Evolutionary conservation across 805 yeast species (phyloP).

Genomic region (Cyberlindnera japonica): DNA sequence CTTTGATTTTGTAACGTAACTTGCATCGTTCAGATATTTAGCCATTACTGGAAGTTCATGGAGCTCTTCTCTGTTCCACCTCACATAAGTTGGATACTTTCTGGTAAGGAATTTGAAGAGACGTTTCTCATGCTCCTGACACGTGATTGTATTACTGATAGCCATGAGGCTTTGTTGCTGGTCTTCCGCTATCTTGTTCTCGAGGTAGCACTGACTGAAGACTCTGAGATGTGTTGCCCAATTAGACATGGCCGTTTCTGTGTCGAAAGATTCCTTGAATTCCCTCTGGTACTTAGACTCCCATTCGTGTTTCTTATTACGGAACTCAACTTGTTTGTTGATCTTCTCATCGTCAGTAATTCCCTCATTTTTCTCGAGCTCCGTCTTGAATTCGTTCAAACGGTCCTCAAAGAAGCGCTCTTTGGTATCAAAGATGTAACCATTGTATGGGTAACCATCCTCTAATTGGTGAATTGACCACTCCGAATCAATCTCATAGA

Average conservation of each 20-base stretch:
- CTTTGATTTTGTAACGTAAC: slow-evolving; percentile 5
- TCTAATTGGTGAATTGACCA: slow-evolving; percentile 26
- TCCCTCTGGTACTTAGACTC: slow-evolving; percentile 13
- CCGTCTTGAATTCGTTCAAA: slow-evolving; percentile 15
- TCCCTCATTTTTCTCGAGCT: slow-evolving; percentile 12
- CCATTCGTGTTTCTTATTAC: slow-evolving; percentile 19
- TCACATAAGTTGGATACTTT: slow-evolving; percentile 36
- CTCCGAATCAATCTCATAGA: slow-evolving; percentile 20
- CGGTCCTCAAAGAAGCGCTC: slow-evolving; percentile 19
- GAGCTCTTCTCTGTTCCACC: slow-evolving; percentile 37
- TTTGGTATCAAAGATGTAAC: slow-evolving; percentile 26
- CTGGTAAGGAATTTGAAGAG: slow-evolving; percentile 41
- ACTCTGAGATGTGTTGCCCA: slow-evolving; percentile 26
- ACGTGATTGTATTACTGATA: slow-evolving; percentile 13
- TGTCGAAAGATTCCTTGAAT: slow-evolving; percentile 16
- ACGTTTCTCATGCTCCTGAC: slow-evolving; percentile 30
- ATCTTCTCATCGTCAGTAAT: slow-evolving; percentile 10
- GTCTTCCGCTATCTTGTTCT: slow-evolving; percentile 3
- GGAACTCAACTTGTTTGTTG: slow-evolving; percentile 6
- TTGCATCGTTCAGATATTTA: slow-evolving; percentile 11
- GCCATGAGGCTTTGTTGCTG: slow-evolving; percentile 12
- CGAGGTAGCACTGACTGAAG: slow-evolving; percentile 27
- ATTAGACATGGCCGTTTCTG: slow-evolving; percentile 24
- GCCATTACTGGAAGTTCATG: slow-evolving; percentile 16
- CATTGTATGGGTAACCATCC: slow-evolving; percentile 18